These are phyloP conservation scores for Aureobasidium sp. DNA, from an alignment of 2,329 filamentous ascomycete species.

Conservation along the genomic window DNA sequence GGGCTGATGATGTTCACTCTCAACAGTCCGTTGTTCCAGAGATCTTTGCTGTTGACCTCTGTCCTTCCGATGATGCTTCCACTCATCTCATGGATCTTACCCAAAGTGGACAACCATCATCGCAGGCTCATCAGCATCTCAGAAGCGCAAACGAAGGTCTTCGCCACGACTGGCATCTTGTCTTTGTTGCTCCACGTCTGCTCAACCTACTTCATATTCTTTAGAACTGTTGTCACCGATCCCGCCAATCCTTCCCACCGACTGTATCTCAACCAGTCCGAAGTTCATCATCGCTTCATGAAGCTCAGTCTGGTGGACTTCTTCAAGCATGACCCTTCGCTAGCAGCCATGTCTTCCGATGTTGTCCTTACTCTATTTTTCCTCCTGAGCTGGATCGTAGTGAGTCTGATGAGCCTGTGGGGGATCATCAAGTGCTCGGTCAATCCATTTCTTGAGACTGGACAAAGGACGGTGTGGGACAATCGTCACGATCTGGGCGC, in stretches of 20 bases:
- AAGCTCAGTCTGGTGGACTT: conserved; percentile 34
- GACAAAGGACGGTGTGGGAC: neutral
- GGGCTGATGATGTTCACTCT: neutral
- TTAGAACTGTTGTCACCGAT: neutral
- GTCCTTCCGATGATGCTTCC: neutral
- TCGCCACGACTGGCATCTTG: neutral
- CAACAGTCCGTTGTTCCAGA: neutral
- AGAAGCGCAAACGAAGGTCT: neutral
- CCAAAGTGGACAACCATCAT: neutral
- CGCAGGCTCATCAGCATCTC: neutral
- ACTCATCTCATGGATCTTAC: neutral
- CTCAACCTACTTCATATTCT: neutral
- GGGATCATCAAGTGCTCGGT: neutral
- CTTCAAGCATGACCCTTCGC: conserved; percentile 44
- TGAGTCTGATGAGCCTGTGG: neutral
- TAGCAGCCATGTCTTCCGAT: conserved; percentile 51
- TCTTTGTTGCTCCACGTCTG: neutral
- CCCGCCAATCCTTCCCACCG: neutral
- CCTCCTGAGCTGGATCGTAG: neutral
- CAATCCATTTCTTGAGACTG: neutral
- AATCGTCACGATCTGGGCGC: neutral
- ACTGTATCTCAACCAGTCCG: neutral
- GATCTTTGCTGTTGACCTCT: neutral
- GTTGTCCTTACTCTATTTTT: conserved; percentile 27
- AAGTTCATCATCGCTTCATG: neutral